These are phyloP conservation scores for Pseudogymnoascus sp. DNA, from an alignment of 2,329 filamentous ascomycete species.

Conservation along the genomic window DNA sequence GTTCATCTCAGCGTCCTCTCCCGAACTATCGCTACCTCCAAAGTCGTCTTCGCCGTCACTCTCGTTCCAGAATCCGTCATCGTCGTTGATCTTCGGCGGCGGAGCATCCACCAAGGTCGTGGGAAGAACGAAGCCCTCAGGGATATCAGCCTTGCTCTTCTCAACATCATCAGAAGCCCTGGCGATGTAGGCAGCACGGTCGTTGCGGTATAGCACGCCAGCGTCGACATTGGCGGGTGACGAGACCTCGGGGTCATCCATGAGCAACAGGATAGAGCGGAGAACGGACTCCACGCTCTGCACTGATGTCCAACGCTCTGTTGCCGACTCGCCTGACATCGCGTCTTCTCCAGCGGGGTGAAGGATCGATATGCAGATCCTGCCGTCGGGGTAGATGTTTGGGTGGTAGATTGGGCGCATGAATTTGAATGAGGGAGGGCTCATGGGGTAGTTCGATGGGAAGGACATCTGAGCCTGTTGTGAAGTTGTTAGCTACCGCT, in stretches of 20 bases:
- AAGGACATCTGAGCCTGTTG: constrained; percentile 75
- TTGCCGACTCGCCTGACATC: constrained; percentile 83
- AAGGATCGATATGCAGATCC: constrained; percentile 92
- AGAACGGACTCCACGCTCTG: constrained; percentile 93
- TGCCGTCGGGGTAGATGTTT: constrained; percentile 87
- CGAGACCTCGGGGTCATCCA: constrained; percentile 89
- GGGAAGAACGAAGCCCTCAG: constrained; percentile 74
- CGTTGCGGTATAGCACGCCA: constrained; percentile 73
- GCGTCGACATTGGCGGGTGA: constrained; percentile 95
- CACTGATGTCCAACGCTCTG: constrained; percentile 88
- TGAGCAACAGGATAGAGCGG: constrained; percentile 81
- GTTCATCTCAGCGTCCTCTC: constrained; percentile 54
- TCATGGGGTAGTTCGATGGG: constrained; percentile 80
- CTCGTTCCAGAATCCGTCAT: constrained; percentile 78
- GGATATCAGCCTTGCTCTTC: constrained; percentile 70
- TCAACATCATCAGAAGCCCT: constrained; percentile 65
- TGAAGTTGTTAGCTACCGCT: constrained; percentile 9
- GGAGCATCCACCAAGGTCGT: constrained; percentile 58
- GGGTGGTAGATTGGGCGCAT: constrained; percentile 75
- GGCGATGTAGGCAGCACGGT: constrained; percentile 60
- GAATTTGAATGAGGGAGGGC: constrained; percentile 85
- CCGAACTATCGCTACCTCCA: constrained; percentile 60
- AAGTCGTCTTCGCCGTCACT: constrained; percentile 72
- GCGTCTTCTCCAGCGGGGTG: constrained; percentile 87
- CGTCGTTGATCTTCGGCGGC: constrained; percentile 58